Percentiles rank a stretch among this genome's conserved stretches.
phyloP scores from a whole-genome alignment of 768 basidiomycete species.

The Trametes punicea region DNA sequence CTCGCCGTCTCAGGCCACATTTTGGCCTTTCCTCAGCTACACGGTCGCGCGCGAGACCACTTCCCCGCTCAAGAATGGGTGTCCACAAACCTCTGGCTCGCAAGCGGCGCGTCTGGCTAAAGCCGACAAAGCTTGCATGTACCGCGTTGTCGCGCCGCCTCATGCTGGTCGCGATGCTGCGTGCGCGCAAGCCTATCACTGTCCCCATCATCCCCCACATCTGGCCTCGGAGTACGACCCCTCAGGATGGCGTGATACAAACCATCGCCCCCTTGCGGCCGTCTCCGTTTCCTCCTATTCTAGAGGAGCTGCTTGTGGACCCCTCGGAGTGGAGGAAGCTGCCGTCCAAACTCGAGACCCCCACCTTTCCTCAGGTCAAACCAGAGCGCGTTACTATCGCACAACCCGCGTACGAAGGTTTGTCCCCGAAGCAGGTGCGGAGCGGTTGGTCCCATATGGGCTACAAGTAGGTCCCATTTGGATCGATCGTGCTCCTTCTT shows the following conservation, averaged over 20 bases:
- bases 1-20: background rate
- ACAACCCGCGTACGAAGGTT: conserved; percentile 3
- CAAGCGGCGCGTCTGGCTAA: background rate
- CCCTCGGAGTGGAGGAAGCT: conserved; percentile 1
- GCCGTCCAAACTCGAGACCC: background rate
- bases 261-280: background rate
- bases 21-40: background rate
- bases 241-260: background rate
- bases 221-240: background rate
- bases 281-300: background rate
- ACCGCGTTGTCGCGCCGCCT: conserved; percentile 2
- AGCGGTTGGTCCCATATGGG: conserved; percentile 1
- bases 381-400: background rate
- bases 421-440: background rate
- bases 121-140: background rate
- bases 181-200: background rate
- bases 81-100: background rate
- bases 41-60: background rate
- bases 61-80: background rate
- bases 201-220: background rate
- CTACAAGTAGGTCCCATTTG: background rate
- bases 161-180: conserved; percentile 4
- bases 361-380: background rate
- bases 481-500: background rate
- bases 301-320: background rate